A percentile compares a stretch with the other conserved stretches of the same genome.
Conservation (phyloP, 208 protist genomes). For the Trypanosoma caninum region DNA sequence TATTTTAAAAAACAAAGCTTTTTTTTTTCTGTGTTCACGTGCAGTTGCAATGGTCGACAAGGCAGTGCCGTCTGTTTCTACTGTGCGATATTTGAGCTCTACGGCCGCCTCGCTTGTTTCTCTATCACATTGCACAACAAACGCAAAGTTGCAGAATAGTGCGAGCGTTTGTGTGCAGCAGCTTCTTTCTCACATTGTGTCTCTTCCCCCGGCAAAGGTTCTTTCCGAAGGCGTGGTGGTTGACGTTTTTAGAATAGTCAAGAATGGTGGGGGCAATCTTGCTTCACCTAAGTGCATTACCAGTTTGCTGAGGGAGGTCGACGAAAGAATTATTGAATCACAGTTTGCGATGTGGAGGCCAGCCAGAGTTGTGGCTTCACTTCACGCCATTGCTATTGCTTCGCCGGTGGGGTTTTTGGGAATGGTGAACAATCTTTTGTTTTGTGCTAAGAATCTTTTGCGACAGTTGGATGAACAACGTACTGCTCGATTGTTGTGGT, state of each 20-base stretch:
- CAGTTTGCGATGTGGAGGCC: conserved; percentile 44
- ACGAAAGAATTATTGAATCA: conserved; percentile 28
- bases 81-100: conserved; percentile 18
- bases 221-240: conserved; percentile 30
- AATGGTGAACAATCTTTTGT: conserved; percentile 39
- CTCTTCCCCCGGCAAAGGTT: conserved; percentile 18
- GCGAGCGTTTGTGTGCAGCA: conserved; percentile 18
- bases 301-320: conserved; percentile 31
- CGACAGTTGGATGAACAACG: conserved; percentile 42
- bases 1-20: not conserved
- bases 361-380: conserved; percentile 34
- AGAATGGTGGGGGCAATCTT: conserved; percentile 3
- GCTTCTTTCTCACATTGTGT: conserved; percentile 20
- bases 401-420: conserved; percentile 16
- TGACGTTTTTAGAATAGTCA: conserved; percentile 33
- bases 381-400: conserved; percentile 52
- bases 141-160: not conserved
- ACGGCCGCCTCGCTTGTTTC: conserved; percentile 17
- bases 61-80: not conserved
- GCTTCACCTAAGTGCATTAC: conserved; percentile 27
- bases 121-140: conserved; percentile 6
- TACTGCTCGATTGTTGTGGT: conserved; percentile 59
- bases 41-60: not conserved
- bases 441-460: conserved; percentile 35
- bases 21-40: not conserved